These are phyloP conservation scores for Starmerella sirachaensis DNA, from an alignment of 805 yeast species.

Conservation along the genomic window DNA sequence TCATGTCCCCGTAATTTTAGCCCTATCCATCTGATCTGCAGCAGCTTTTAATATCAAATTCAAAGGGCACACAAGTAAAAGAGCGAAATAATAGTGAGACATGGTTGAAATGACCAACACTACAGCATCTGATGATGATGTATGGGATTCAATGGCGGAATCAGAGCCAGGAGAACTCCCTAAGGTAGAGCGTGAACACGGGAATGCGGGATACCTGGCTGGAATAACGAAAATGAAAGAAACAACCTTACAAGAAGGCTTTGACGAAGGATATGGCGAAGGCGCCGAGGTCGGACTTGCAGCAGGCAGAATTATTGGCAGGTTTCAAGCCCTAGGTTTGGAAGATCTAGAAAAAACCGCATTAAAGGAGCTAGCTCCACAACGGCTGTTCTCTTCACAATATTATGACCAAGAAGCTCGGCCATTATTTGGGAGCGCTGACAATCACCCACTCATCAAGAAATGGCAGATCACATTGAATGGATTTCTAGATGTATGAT, in stretches of 20 bases:
- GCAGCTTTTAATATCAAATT: too few relatives aligned
- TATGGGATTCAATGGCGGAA: constrained; percentile 20
- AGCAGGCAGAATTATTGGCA: constrained; percentile 56
- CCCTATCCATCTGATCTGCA: too few relatives aligned
- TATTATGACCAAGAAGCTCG: constrained; percentile 38
- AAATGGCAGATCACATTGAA: constrained; percentile 34
- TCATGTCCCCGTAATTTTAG: too few relatives aligned
- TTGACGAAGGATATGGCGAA: constrained; percentile 62
- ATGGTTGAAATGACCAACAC: too few relatives aligned
- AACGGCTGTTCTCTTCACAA: constrained; percentile 41
- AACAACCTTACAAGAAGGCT: constrained; percentile 59
- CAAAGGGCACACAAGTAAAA: too few relatives aligned
- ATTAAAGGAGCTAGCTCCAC: constrained; percentile 42
- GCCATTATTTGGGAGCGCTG: constrained; percentile 22
- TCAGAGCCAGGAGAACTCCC: constrained; percentile 20
- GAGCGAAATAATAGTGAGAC: too few relatives aligned
- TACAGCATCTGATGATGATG: too few relatives aligned
- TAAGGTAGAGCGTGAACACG: constrained; percentile 41
- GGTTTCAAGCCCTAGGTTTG: constrained; percentile 33
- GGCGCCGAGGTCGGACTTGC: constrained; percentile 61
- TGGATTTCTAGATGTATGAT: background rate
- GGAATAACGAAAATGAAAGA: constrained; percentile 66
- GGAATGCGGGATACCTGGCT: constrained; percentile 71
- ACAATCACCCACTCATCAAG: constrained; percentile 33
- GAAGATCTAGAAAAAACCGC: constrained; percentile 26